A percentile compares a stretch with the other conserved stretches of the same genome.
Evolutionary conservation across 257 asterid species (phyloP).

Genomic region (Scutellaria minor): DNA sequence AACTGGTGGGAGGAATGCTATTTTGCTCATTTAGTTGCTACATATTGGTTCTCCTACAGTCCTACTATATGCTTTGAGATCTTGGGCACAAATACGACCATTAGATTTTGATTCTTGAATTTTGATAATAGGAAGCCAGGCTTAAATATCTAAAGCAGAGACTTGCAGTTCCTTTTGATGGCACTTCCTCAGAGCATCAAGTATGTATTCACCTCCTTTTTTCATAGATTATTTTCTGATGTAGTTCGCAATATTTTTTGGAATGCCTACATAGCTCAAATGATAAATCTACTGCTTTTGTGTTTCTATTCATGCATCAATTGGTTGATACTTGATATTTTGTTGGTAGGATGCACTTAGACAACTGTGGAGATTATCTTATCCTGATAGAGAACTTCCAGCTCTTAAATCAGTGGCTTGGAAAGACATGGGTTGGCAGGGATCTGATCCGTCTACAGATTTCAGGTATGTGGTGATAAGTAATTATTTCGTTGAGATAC

Average conservation of each 20-base stretch:
- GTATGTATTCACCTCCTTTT: conserved; percentile 48
- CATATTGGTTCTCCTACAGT: neutral
- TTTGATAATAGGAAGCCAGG: conserved; percentile 74
- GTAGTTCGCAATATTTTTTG: neutral
- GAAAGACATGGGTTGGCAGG: conserved; percentile 99
- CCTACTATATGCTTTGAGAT: neutral
- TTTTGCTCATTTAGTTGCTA: conserved; percentile 1
- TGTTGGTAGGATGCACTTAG: conserved; percentile 83
- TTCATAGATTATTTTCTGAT: neutral
- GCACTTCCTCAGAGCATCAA: conserved; percentile 77
- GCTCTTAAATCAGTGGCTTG: conserved; percentile 89
- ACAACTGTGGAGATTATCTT: conserved; percentile 88
- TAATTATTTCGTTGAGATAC: conserved; percentile 6
- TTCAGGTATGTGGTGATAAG: conserved; percentile 65
- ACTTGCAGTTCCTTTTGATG: conserved; percentile 84
- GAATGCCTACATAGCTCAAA: neutral
- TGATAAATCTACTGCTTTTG: conserved; percentile 1
- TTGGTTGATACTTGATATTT: conserved; percentile 19
- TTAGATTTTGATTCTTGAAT: conserved; percentile 31
- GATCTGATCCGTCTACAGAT: conserved; percentile 95
- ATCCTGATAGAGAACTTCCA: conserved; percentile 81
- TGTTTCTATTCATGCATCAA: conserved; percentile 18
- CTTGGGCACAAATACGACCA: conserved; percentile 15
- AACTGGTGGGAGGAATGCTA: conserved; percentile 22
- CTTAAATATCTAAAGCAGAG: conserved; percentile 76